Percentiles rank a stretch among this genome's conserved stretches.
Conservation (phyloP, 768 basidiomycete species). For the Tulasnella sp. region DNA sequence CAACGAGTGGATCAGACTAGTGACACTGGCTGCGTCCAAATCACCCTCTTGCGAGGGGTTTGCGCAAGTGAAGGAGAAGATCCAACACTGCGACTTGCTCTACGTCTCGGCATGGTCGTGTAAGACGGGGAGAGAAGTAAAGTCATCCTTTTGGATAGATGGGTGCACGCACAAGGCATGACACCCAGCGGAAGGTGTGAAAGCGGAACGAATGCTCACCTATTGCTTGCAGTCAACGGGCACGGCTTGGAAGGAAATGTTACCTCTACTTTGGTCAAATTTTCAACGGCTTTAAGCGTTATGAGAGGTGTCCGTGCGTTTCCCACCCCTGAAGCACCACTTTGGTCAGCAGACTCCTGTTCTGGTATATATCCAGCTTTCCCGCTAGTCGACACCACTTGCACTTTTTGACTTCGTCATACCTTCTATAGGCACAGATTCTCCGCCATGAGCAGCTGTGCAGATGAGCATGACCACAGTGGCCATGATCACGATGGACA, state of each 20-base stretch:
- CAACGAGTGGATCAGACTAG: constrained; percentile 57
- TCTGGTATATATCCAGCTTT: neutral
- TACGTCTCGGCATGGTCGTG: constrained; percentile 80
- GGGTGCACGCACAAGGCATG: neutral
- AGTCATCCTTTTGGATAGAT: constrained; percentile 46
- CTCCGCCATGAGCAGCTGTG: constrained; percentile 52
- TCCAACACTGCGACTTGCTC: constrained; percentile 34
- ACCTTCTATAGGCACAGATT: constrained; percentile 28
- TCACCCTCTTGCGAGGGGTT: constrained; percentile 49
- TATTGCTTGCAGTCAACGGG: neutral
- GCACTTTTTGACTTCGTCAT: neutral
- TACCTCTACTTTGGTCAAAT: neutral
- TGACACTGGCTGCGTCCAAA: constrained; percentile 57
- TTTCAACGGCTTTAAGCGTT: constrained; percentile 12
- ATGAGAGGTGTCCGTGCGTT: neutral
- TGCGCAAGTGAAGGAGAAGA: constrained; percentile 54
- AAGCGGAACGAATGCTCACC: neutral
- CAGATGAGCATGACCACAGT: constrained; percentile 45
- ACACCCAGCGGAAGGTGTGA: neutral
- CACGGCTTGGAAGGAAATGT: neutral
- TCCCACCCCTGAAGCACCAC: neutral
- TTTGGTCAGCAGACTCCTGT: constrained; percentile 1
- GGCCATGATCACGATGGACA: constrained; percentile 50
- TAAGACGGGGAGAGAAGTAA: constrained; percentile 87
- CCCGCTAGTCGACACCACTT: neutral